These are phyloP conservation scores for Paragyromitra xinjiangensis DNA, from an alignment of 495 filamentous ascomycete species.

Conservation along the genomic window DNA sequence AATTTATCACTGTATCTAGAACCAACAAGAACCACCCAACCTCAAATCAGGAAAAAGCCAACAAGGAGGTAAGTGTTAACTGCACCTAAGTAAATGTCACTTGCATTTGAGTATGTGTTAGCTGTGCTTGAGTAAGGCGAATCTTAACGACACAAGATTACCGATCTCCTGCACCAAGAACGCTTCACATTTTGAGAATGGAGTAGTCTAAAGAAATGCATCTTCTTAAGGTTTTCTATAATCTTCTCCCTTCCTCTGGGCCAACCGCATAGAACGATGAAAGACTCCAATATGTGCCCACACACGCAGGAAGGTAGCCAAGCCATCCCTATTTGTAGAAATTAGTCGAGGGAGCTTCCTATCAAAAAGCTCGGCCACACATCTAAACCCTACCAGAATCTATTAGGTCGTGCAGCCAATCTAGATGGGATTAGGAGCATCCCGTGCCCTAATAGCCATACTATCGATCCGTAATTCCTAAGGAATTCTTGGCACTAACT, in stretches of 20 bases:
- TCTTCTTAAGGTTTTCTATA: background rate
- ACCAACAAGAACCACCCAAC: background rate
- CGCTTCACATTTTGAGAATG: background rate
- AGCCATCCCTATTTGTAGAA: background rate
- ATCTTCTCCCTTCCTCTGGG: background rate
- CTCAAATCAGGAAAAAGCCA: background rate
- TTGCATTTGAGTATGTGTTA: background rate
- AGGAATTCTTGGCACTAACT: background rate
- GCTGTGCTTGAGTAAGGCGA: background rate
- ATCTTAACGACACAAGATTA: background rate
- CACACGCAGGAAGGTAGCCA: background rate
- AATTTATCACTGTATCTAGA: background rate
- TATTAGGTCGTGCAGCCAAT: background rate
- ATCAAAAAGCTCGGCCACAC: background rate
- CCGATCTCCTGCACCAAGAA: background rate
- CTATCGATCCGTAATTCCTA: background rate
- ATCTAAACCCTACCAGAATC: background rate
- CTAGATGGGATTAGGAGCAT: background rate
- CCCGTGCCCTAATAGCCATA: background rate
- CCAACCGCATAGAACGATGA: background rate
- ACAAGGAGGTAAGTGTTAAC: background rate
- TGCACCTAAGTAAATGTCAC: background rate
- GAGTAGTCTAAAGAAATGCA: background rate
- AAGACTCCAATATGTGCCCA: background rate
- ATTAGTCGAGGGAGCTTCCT: background rate